Evolutionary conservation across 805 yeast genomes (phyloP).

Genomic region (Debaryomyces castellii): DNA sequence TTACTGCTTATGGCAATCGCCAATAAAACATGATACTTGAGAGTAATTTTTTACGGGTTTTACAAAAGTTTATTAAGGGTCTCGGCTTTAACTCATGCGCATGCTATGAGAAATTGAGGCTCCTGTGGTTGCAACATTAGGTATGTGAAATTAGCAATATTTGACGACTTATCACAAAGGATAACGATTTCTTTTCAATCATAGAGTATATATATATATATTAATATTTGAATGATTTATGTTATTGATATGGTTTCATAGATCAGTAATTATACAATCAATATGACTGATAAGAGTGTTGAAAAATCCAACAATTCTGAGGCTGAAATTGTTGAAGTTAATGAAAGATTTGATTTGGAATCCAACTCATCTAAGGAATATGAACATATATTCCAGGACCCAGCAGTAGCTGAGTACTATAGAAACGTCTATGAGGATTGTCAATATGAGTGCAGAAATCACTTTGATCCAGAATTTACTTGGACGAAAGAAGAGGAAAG

Average conservation of each 20-base stretch:
- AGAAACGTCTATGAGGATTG: slow-evolving; percentile 44
- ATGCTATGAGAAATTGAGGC: background rate
- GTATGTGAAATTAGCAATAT: background rate
- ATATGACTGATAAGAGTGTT: background rate
- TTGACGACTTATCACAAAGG: background rate
- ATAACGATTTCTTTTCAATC: background rate
- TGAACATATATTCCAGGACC: slow-evolving; percentile 39
- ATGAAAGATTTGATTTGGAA: slow-evolving; percentile 4
- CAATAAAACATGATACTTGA: too few species aligned
- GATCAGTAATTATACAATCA: too few species aligned
- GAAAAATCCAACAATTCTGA: background rate
- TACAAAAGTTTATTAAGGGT: too few species aligned
- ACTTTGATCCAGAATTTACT: slow-evolving; percentile 56
- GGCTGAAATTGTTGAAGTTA: background rate
- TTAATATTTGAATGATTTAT: too few species aligned
- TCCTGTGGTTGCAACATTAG: background rate
- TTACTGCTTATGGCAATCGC: too few species aligned
- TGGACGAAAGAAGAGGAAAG: slow-evolving; percentile 58
- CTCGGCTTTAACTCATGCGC: background rate
- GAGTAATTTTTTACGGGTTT: background rate
- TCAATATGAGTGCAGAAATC: slow-evolving; percentile 53
- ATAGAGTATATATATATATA: too few species aligned
- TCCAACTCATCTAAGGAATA: slow-evolving; percentile 5
- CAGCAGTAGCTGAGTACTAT: slow-evolving; percentile 47
- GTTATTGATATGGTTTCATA: too few species aligned